phyloP scores from a whole-genome alignment of 768 basidiomycete genomes.

The Auricularia cornea region DNA sequence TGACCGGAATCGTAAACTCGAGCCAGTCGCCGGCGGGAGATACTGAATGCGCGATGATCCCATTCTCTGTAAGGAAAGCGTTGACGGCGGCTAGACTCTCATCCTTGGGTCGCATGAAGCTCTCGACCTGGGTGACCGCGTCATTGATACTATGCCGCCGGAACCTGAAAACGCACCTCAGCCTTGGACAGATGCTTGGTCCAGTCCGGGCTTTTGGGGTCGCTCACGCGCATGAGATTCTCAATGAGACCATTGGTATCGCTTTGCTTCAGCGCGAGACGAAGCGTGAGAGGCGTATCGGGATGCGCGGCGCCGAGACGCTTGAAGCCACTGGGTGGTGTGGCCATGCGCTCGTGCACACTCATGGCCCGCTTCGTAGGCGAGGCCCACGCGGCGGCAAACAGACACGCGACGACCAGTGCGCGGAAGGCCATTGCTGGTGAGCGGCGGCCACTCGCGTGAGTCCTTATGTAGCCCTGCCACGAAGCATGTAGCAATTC shows the following conservation, averaged over 20 bases:
- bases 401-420: neutral
- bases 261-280: slow-evolving; percentile 1
- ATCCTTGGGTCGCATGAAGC: slow-evolving; percentile 2
- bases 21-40: slow-evolving; percentile 26
- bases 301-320: slow-evolving; percentile 1
- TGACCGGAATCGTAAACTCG: slow-evolving; percentile 22
- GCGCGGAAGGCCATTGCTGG: neutral
- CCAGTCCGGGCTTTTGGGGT: neutral
- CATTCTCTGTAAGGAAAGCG: slow-evolving; percentile 5
- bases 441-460: neutral
- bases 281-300: neutral
- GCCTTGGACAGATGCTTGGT: neutral
- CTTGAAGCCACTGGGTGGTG: neutral
- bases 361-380: neutral
- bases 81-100: slow-evolving; percentile 6
- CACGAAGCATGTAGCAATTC: neutral
- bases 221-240: slow-evolving; percentile 1
- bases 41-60: neutral
- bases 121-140: slow-evolving; percentile 4
- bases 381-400: neutral
- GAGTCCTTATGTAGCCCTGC: neutral
- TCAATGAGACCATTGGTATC: neutral
- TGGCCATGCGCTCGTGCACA: neutral
- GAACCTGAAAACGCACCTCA: neutral
- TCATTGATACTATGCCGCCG: neutral